Conservation (phyloP, 176 grass and related monocot species). For the Panicum miliaceum region DNA sequence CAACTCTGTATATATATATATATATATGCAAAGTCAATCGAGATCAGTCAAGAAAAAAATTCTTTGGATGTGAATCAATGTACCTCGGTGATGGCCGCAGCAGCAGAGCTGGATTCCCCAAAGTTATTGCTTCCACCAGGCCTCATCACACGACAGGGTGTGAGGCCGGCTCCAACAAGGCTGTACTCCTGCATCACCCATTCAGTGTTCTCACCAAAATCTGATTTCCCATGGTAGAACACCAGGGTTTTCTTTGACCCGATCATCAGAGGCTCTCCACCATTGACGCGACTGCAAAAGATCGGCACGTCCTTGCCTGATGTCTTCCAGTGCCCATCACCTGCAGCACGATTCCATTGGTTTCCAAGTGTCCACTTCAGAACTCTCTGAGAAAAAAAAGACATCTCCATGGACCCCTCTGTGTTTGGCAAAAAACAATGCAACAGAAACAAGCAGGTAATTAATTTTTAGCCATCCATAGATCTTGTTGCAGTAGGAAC, state of each 20-base stretch:
- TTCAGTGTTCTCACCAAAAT: slow-evolving; percentile 30
- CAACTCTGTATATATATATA: neutral
- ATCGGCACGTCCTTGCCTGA: slow-evolving; percentile 43
- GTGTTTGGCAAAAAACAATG: neutral
- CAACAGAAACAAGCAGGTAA: neutral
- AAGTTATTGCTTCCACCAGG: neutral
- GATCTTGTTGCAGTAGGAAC: neutral
- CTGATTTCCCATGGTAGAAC: slow-evolving; percentile 46
- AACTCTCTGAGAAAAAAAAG: slow-evolving; percentile 50
- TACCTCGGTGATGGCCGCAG: neutral
- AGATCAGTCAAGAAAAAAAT: neutral
- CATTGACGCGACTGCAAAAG: neutral
- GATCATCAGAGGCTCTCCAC: slow-evolving; percentile 2
- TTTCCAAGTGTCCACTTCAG: neutral
- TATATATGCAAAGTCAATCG: neutral
- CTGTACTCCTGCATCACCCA: slow-evolving; percentile 74
- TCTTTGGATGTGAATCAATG: neutral
- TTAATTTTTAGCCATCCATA: neutral
- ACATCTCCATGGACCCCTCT: slow-evolving; percentile 20
- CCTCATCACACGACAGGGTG: neutral
- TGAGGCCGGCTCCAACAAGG: slow-evolving; percentile 17
- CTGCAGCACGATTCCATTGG: slow-evolving; percentile 9
- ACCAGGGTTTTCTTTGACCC: slow-evolving; percentile 53
- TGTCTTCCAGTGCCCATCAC: slow-evolving; percentile 59
- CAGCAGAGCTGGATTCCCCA: neutral